Evolutionary conservation across 805 yeast genomes (phyloP).

Genomic region (Saccharomycopsis sp.): DNA sequence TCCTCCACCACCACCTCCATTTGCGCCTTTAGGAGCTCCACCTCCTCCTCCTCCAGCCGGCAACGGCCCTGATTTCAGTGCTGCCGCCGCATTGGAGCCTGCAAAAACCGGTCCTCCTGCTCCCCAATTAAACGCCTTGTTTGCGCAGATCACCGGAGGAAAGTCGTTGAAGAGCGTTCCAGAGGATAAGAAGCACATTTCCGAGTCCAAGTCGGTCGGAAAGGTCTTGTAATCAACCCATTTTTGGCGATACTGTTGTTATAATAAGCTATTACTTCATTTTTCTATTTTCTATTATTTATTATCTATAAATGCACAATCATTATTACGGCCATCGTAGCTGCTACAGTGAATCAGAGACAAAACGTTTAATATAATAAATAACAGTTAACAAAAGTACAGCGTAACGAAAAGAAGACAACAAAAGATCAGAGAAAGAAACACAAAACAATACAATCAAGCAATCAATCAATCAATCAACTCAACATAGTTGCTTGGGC

Average conservation of each 20-base stretch:
- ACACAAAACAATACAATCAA: too few species aligned
- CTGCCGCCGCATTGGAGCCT: slow-evolving; percentile 28
- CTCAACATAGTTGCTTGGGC: slow-evolving; percentile 92
- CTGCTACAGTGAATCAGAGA: too few species aligned
- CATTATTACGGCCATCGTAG: too few species aligned
- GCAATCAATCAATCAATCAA: slow-evolving; percentile 42
- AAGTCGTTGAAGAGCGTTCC: slow-evolving; percentile 44
- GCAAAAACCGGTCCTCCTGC: slow-evolving; percentile 31
- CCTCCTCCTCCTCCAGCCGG: slow-evolving; percentile 29
- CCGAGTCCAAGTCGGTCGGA: slow-evolving; percentile 44
- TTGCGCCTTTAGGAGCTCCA: slow-evolving; percentile 9
- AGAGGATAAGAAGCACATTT: slow-evolving; percentile 40
- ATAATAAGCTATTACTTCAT: too few species aligned
- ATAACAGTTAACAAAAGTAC: background rate
- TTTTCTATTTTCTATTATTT: too few species aligned
- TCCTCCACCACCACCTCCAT: slow-evolving; percentile 12
- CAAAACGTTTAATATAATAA: too few species aligned
- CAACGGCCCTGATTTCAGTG: slow-evolving; percentile 26
- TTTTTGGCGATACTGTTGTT: too few species aligned
- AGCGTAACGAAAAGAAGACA: background rate
- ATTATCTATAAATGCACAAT: too few species aligned
- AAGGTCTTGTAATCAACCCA: slow-evolving; percentile 32
- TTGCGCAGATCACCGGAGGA: slow-evolving; percentile 55
- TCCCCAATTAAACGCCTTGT: slow-evolving; percentile 39
- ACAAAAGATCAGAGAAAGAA: background rate